Conservation (phyloP, 1,139 yeast genomes). For the Yarrowia galli region DNA sequence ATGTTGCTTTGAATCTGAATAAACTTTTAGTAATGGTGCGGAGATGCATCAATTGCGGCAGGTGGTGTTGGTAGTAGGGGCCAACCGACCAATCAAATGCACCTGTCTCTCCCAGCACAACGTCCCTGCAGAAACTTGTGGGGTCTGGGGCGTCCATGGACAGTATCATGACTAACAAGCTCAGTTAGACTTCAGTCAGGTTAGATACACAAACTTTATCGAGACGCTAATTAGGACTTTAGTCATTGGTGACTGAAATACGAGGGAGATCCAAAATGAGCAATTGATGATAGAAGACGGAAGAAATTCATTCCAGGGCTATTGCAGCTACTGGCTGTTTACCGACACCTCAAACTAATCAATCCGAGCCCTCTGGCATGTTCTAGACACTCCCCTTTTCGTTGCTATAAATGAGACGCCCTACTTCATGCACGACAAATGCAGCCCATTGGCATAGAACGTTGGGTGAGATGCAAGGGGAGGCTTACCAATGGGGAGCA, state of each 20-base stretch:
- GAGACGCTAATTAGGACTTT: constrained; percentile 17
- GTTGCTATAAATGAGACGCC: constrained; percentile 13
- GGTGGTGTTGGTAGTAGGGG: too few relatives aligned
- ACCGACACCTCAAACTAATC: too few relatives aligned
- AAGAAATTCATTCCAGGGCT: too few relatives aligned
- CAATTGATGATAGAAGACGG: not conserved
- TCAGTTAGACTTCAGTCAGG: constrained; percentile 15
- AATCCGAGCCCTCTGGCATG: not conserved
- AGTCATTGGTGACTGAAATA: constrained; percentile 19
- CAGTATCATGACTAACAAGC: not conserved
- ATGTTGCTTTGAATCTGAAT: constrained; percentile 17
- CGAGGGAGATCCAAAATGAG: not conserved
- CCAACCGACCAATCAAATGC: not conserved
- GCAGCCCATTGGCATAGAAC: constrained; percentile 19
- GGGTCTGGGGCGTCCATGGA: not conserved
- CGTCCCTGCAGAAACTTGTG: not conserved
- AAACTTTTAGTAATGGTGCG: constrained; percentile 15
- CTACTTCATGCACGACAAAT: constrained; percentile 7
- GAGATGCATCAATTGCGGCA: not conserved
- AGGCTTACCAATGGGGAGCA: not conserved
- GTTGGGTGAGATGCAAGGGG: not conserved
- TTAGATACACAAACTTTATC: constrained; percentile 1
- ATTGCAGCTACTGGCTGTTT: too few relatives aligned
- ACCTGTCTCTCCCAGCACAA: too few relatives aligned
- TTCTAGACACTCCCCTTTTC: not conserved